phyloP scores from a whole-genome alignment of 331 rosid genomes.

The Malus hybrid region DNA sequence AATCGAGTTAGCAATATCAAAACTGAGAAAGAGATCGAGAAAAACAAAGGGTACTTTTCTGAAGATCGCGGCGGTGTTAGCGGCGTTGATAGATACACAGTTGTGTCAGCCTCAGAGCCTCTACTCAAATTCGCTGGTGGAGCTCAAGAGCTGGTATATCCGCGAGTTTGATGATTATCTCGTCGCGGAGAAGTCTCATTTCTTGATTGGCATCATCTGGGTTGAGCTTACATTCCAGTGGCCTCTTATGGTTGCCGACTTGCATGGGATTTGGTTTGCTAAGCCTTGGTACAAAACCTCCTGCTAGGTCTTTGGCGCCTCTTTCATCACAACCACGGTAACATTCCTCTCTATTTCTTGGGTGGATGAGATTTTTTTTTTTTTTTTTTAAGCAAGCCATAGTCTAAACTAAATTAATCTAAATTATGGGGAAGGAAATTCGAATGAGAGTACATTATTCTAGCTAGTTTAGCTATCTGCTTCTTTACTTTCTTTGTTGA shows the following conservation, averaged over 20 bases:
- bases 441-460: too few relatives aligned
- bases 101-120: constrained; percentile 27
- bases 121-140: constrained; percentile 36
- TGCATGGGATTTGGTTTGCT: constrained; percentile 38
- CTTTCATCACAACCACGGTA: constrained; percentile 54
- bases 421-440: too few relatives aligned
- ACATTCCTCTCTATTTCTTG: too few relatives aligned
- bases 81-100: constrained; percentile 54
- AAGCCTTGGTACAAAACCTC: constrained; percentile 65
- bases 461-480: too few relatives aligned
- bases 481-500: too few relatives aligned
- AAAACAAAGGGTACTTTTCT: too few relatives aligned
- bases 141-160: constrained; percentile 37
- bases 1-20: too few relatives aligned
- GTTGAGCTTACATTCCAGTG: constrained; percentile 61
- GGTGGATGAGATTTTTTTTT: too few relatives aligned
- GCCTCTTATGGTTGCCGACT: constrained; percentile 50
- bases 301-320: constrained; percentile 62
- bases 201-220: constrained; percentile 54
- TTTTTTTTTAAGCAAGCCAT: too few relatives aligned
- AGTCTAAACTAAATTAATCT: too few relatives aligned
- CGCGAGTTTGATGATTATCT: constrained; percentile 47
- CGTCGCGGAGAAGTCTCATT: constrained; percentile 44
- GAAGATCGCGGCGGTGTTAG: constrained; percentile 23
- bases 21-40: too few relatives aligned